Percentiles rank a stretch among this genome's conserved stretches.
These are phyloP conservation scores for Puccinia novopanici DNA, from an alignment of 1,284 basidiomycete species.

Conservation along the genomic window DNA sequence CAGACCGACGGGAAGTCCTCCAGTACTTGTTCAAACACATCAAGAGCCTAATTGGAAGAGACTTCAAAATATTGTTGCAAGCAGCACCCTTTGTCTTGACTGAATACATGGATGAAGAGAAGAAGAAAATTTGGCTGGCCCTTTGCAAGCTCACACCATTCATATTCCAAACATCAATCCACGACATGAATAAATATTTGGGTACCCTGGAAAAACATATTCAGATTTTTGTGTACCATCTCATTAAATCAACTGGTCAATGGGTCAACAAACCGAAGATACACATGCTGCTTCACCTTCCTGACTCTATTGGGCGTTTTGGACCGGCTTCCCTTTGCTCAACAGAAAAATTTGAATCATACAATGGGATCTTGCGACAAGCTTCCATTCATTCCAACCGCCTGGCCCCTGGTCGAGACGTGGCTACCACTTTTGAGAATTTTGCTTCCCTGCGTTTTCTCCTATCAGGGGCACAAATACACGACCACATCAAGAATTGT, in stretches of 20 bases:
- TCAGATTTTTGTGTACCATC: constrained; percentile 57
- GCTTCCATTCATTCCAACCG: constrained; percentile 28
- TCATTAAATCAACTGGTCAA: constrained; percentile 56
- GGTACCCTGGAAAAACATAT: constrained; percentile 57
- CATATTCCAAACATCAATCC: constrained; percentile 60
- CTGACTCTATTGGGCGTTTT: constrained; percentile 50
- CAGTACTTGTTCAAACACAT: constrained; percentile 57
- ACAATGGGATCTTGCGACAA: background rate
- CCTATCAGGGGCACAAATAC: constrained; percentile 56
- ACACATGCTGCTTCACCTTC: constrained; percentile 55
- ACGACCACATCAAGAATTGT: too few species aligned
- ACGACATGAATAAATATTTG: constrained; percentile 57
- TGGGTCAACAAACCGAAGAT: constrained; percentile 63
- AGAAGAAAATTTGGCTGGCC: constrained; percentile 57
- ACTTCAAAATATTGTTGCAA: constrained; percentile 60
- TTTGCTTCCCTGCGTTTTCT: constrained; percentile 9
- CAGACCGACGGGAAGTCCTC: too few species aligned
- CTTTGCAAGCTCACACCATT: constrained; percentile 59
- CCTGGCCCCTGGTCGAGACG: background rate
- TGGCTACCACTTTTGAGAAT: constrained; percentile 11
- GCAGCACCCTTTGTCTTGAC: constrained; percentile 60
- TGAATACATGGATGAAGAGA: constrained; percentile 54
- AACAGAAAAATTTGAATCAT: constrained; percentile 26
- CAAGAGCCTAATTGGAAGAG: constrained; percentile 58
- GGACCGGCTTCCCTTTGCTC: background rate